These are phyloP conservation scores for Dactylellina cionopaga DNA, from an alignment of 2,329 filamentous ascomycete species.

Conservation along the genomic window DNA sequence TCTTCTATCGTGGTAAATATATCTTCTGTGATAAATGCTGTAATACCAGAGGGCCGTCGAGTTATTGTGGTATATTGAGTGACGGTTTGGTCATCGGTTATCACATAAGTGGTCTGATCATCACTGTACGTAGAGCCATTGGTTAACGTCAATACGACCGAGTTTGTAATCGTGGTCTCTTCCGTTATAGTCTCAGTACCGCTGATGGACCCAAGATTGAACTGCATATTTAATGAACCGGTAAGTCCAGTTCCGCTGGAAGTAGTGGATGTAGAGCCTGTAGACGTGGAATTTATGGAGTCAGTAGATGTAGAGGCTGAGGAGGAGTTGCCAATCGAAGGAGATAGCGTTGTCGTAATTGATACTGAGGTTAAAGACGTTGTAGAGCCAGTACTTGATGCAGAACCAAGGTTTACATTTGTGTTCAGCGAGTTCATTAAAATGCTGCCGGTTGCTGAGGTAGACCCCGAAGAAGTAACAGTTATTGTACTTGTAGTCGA, in stretches of 20 bases:
- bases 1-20: conserved; percentile 1
- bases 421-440: background rate
- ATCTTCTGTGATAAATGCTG: background rate
- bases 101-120: background rate
- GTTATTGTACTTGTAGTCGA: background rate
- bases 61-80: background rate
- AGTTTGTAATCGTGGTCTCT: background rate
- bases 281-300: too few species aligned
- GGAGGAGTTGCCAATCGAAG: background rate
- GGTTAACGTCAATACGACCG: background rate
- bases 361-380: background rate
- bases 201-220: background rate
- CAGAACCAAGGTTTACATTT: background rate
- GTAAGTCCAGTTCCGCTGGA: background rate
- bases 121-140: conserved; percentile 8
- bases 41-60: background rate
- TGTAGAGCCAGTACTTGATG: background rate
- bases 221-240: conserved; percentile 1
- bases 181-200: background rate
- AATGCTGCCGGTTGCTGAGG: background rate
- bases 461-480: background rate
- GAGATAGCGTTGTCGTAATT: background rate
- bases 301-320: background rate
- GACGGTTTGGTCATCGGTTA: conserved; percentile 1
- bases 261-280: background rate